Percentiles rank a stretch among this genome's conserved stretches.
phyloP scores from a whole-genome alignment of 129 eudicot species.

The Flaveria trinervia region DNA sequence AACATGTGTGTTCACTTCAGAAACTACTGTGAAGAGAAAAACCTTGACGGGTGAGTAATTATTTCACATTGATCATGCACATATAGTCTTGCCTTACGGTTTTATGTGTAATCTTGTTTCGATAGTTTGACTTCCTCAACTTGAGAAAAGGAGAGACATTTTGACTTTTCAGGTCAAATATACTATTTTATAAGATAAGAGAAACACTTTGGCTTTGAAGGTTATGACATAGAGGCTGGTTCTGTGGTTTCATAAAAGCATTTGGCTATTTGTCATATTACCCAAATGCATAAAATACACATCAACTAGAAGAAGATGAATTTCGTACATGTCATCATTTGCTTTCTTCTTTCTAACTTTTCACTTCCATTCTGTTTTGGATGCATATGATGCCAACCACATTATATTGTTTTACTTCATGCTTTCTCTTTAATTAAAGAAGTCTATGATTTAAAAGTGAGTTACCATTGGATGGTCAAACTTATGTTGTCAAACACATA shows the following conservation, averaged over 20 bases:
- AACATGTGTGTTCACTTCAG: constrained; percentile 57
- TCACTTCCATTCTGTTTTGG: neutral
- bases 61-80: neutral
- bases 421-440: too few species aligned
- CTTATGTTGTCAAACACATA: constrained; percentile 4
- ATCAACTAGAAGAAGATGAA: neutral
- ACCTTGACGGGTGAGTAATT: constrained; percentile 53
- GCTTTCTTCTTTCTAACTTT: neutral
- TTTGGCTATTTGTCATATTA: neutral
- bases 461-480: neutral
- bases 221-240: neutral
- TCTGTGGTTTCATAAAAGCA: neutral
- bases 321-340: neutral
- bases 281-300: neutral
- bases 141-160: neutral
- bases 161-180: constrained; percentile 6
- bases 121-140: neutral
- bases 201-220: neutral
- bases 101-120: neutral
- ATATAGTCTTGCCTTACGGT: neutral
- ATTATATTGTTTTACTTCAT: too few species aligned
- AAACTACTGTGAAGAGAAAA: constrained; percentile 58
- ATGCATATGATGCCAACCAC: neutral
- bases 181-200: neutral
- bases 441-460: neutral